Percentiles rank a stretch among this genome's conserved stretches.
phyloP scores from a whole-genome alignment of 1,139 yeast species.

The Kodamaea suecica region DNA sequence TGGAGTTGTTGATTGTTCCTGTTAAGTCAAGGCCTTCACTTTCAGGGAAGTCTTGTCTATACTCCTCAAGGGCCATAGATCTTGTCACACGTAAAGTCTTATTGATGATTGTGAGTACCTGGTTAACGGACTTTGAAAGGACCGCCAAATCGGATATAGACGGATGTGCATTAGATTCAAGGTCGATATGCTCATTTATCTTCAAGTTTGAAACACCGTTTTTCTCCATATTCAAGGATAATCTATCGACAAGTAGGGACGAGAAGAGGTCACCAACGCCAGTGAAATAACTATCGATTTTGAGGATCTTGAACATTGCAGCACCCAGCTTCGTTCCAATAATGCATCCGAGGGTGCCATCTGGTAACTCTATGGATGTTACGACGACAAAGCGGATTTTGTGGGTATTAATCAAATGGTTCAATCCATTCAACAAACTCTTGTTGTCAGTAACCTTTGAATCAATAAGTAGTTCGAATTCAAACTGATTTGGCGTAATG shows the following conservation, averaged over 20 bases:
- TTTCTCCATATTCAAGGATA: slow-evolving; percentile 27
- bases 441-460: slow-evolving; percentile 40
- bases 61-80: slow-evolving; percentile 16
- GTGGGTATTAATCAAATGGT: slow-evolving; percentile 46
- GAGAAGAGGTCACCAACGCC: slow-evolving; percentile 94
- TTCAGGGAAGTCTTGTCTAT: slow-evolving; percentile 7
- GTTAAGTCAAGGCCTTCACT: slow-evolving; percentile 7
- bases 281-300: slow-evolving; percentile 71
- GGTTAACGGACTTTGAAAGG: slow-evolving; percentile 39
- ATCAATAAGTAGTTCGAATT: slow-evolving; percentile 70
- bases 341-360: slow-evolving; percentile 7
- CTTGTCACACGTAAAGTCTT: slow-evolving; percentile 44
- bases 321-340: slow-evolving; percentile 11
- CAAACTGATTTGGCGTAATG: slow-evolving; percentile 90
- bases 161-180: too few species aligned
- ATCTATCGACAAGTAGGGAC: slow-evolving; percentile 66
- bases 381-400: slow-evolving; percentile 64
- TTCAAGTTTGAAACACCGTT: too few species aligned
- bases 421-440: slow-evolving; percentile 46
- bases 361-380: slow-evolving; percentile 43
- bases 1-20: slow-evolving; percentile 36
- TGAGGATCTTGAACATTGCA: slow-evolving; percentile 44
- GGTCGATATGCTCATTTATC: too few species aligned
- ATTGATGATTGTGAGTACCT: slow-evolving; percentile 50
- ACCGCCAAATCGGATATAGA: slow-evolving; percentile 6